phyloP scores from a whole-genome alignment of 139 green algal genomes.

The Chlamydomonas eustigma region DNA sequence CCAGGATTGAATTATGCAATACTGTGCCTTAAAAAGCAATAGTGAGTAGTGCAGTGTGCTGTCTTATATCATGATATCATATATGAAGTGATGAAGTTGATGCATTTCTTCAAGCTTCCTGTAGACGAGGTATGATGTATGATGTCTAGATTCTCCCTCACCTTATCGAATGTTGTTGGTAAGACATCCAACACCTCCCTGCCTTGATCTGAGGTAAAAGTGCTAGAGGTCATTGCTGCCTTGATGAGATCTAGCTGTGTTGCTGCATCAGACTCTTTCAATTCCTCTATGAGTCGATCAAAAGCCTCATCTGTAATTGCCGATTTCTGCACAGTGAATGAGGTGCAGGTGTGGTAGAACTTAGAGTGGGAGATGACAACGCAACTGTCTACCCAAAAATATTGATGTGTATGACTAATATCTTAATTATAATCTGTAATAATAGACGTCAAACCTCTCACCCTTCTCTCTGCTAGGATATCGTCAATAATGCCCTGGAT shows the following conservation, averaged over 20 bases:
- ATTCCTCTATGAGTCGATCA: background rate
- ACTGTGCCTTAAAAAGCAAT: background rate
- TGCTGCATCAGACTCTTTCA: background rate
- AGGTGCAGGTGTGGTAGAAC: too few species aligned
- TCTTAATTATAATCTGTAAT: too few species aligned
- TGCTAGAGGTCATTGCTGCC: background rate
- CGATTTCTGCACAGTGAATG: too few species aligned
- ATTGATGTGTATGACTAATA: too few species aligned
- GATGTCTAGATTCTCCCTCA: background rate
- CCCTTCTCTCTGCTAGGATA: slow-evolving; percentile 29
- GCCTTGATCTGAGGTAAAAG: slow-evolving; percentile 30
- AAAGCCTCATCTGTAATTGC: slow-evolving; percentile 4
- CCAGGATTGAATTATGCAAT: background rate
- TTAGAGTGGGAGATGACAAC: too few species aligned
- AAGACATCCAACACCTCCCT: slow-evolving; percentile 20
- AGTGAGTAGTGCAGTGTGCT: background rate
- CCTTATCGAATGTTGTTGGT: slow-evolving; percentile 37
- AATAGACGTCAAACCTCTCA: too few species aligned
- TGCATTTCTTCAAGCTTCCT: background rate
- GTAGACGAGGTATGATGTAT: background rate
- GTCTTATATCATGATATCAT: background rate
- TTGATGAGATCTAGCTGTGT: background rate
- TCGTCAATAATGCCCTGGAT: slow-evolving; percentile 37
- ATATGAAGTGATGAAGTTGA: background rate
- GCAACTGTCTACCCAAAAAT: too few species aligned